Evolutionary conservation across 257 asterid species (phyloP).

Genomic region (Przewalskia tangutica): DNA sequence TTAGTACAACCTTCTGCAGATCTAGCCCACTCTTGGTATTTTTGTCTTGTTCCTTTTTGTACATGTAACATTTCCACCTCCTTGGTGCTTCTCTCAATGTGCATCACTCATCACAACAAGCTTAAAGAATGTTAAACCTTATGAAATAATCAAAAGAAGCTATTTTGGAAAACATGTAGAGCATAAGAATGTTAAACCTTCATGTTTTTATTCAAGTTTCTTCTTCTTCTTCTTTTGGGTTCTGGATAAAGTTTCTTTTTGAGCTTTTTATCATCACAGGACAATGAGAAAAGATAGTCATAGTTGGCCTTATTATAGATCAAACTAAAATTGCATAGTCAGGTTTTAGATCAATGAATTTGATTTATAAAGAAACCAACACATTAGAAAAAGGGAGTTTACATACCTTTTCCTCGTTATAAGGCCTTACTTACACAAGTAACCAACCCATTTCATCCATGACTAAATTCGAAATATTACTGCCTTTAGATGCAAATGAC

Average conservation of each 20-base stretch:
- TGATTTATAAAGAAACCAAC: neutral
- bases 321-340: neutral
- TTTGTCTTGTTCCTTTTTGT: neutral
- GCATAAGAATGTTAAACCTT: neutral
- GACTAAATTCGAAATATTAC: neutral
- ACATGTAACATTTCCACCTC: neutral
- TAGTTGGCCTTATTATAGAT: neutral
- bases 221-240: neutral
- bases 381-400: neutral
- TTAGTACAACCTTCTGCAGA: neutral
- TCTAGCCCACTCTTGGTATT: neutral
- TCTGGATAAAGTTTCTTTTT: neutral
- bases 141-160: neutral
- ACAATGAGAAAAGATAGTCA: neutral
- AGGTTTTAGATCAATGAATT: neutral
- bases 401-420: neutral
- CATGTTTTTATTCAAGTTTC: neutral
- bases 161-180: neutral
- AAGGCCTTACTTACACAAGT: neutral
- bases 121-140: no score
- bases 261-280: neutral
- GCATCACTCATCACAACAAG: neutral
- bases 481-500: neutral
- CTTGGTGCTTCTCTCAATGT: neutral
- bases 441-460: neutral